phyloP scores from a whole-genome alignment of 768 basidiomycete species.

The Podaxis mareebaensis region DNA sequence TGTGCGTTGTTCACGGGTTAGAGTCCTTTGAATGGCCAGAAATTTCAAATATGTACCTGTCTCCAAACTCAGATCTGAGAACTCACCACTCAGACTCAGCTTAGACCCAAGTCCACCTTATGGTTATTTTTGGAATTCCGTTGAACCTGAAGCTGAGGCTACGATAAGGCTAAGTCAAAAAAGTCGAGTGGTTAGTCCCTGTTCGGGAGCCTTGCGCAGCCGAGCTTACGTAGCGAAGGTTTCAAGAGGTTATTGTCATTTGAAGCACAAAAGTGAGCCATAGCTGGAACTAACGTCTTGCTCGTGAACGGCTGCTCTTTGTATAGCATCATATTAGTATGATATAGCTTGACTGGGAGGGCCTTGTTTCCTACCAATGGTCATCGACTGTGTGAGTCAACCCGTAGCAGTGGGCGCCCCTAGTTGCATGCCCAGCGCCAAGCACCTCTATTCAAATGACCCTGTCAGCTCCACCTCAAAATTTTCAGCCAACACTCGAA shows the following conservation, averaged over 20 bases:
- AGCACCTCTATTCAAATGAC: neutral
- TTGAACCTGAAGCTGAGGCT: neutral
- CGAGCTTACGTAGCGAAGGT: neutral
- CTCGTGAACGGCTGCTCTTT: no score
- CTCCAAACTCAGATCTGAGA: neutral
- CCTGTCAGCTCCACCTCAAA: neutral
- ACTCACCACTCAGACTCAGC: no score
- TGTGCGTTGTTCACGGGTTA: neutral
- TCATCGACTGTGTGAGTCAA: no score
- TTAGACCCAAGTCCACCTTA: neutral
- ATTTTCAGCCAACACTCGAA: neutral
- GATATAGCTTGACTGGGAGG: no score
- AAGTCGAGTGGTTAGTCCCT: neutral
- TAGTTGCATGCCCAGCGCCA: neutral
- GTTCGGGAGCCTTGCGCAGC: neutral
- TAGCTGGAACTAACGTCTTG: no score
- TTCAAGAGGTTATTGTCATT: neutral
- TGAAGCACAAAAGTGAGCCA: neutral
- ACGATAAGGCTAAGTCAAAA: neutral
- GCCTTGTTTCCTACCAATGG: no score
- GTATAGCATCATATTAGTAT: no score
- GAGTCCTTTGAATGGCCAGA: neutral
- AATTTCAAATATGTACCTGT: neutral
- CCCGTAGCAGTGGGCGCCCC: no score
- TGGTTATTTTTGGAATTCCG: constrained; percentile 3